phyloP scores from a whole-genome alignment of 768 basidiomycete genomes.

The Suillus placidus region DNA sequence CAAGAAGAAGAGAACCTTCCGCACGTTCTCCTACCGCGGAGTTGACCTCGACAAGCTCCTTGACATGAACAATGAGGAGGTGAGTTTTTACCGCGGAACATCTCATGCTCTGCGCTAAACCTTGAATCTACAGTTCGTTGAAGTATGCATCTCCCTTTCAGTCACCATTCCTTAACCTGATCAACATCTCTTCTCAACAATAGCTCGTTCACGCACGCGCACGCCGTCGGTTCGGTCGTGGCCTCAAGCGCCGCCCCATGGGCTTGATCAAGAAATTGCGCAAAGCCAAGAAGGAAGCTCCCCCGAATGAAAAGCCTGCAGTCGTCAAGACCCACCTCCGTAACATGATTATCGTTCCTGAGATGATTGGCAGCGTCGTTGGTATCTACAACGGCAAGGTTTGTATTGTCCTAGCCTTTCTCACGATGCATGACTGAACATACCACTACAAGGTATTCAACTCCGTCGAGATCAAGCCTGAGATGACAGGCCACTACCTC shows the following conservation, averaged over 20 bases:
- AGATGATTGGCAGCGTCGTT: constrained; percentile 99
- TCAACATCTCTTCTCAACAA: neutral
- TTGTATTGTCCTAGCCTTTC: constrained; percentile 20
- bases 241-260: constrained; percentile 98
- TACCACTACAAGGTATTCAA: constrained; percentile 70
- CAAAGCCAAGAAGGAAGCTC: constrained; percentile 99
- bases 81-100: constrained; percentile 40
- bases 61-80: constrained; percentile 94
- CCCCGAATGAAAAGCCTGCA: constrained; percentile 97
- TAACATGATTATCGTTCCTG: constrained; percentile 99
- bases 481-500: constrained; percentile 99
- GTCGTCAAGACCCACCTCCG: constrained; percentile 99
- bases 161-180: constrained; percentile 7
- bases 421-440: neutral
- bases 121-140: constrained; percentile 60
- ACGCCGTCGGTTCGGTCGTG: constrained; percentile 97
- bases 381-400: constrained; percentile 99
- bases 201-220: constrained; percentile 98
- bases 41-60: constrained; percentile 98
- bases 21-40: constrained; percentile 98
- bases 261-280: constrained; percentile 99
- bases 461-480: constrained; percentile 98
- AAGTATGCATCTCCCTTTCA: constrained; percentile 52
- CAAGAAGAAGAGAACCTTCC: constrained; percentile 99
- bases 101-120: neutral